A percentile compares a stretch with the other conserved stretches of the same genome.
Evolutionary conservation across 306 rosid genomes (phyloP).

Genomic region (Castanopsis chinensis): DNA sequence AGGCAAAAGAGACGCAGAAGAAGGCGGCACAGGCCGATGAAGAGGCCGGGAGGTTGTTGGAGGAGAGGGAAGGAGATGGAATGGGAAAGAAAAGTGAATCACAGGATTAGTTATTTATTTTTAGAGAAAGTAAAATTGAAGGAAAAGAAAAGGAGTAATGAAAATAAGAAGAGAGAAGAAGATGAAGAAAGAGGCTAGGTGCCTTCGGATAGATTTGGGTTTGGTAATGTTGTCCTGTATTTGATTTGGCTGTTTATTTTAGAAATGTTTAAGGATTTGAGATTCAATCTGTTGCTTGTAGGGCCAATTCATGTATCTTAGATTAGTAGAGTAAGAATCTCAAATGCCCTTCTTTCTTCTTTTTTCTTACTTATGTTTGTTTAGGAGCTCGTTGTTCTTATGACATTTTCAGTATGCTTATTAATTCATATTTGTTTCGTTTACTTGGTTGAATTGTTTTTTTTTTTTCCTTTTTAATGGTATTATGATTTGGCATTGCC

Average conservation of each 20-base stretch:
- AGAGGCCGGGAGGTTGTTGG: conserved; percentile 65
- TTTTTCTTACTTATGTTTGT: not conserved
- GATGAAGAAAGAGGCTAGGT: not conserved
- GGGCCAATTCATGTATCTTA: conserved; percentile 24
- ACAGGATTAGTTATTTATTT: conserved; percentile 27
- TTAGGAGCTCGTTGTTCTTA: not conserved
- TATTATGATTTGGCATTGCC: not conserved
- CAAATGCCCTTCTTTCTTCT: conserved; percentile 24
- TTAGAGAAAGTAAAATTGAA: conserved; percentile 3
- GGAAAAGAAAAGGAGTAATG: conserved; percentile 7
- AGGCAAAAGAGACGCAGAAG: conserved; percentile 87
- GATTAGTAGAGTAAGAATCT: conserved; percentile 29
- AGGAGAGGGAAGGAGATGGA: conserved; percentile 63
- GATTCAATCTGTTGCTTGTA: conserved; percentile 40
- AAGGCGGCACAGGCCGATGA: conserved; percentile 59
- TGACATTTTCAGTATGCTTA: conserved; percentile 12
- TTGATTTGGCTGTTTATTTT: conserved; percentile 17
- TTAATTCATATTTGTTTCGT: conserved; percentile 28
- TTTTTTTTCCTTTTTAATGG: conserved; percentile 8
- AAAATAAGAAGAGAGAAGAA: conserved; percentile 36
- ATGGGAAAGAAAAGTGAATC: conserved; percentile 53
- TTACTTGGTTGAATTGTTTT: not conserved
- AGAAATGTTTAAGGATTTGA: conserved; percentile 41
- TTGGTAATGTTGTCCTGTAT: conserved; percentile 40
- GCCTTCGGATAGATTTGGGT: conserved; percentile 26